Evolutionary conservation across 2,329 filamentous ascomycete genomes (phyloP).

Genomic region (Tolypocladium sp.): DNA sequence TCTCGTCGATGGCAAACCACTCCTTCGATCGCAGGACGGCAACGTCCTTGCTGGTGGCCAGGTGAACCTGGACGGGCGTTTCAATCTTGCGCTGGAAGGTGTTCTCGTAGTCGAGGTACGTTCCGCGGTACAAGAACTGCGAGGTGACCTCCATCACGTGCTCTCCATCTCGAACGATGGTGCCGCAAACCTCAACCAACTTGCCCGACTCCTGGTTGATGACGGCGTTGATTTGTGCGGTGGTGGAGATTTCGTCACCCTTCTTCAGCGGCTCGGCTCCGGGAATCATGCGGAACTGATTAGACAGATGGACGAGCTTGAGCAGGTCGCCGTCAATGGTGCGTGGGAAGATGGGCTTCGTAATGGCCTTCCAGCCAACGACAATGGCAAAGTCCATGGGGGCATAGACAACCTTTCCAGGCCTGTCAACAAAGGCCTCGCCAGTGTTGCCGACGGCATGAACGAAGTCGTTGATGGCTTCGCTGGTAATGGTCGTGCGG

Average conservation of each 20-base stretch:
- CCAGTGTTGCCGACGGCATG: conserved; percentile 97
- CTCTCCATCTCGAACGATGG: conserved; percentile 73
- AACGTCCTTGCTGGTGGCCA: conserved; percentile 81
- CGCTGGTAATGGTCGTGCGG: conserved; percentile 73
- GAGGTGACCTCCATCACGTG: conserved; percentile 98
- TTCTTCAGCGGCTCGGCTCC: conserved; percentile 93
- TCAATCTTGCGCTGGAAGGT: conserved; percentile 98
- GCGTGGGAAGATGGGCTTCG: conserved; percentile 96
- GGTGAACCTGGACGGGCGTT: conserved; percentile 86
- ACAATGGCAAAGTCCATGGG: conserved; percentile 99
- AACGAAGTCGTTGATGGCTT: conserved; percentile 98
- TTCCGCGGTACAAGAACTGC: conserved; percentile 92
- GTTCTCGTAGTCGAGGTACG: conserved; percentile 90
- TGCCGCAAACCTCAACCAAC: conserved; percentile 99
- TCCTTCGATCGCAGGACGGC: conserved; percentile 93
- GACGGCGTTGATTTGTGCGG: conserved; percentile 92
- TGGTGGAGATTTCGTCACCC: conserved; percentile 85
- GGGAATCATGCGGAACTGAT: conserved; percentile 96
- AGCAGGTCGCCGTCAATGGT: conserved; percentile 93
- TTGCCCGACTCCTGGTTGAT: conserved; percentile 98
- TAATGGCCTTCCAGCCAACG: conserved; percentile 98
- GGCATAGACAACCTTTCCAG: conserved; percentile 86
- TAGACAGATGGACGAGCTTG: conserved; percentile 93
- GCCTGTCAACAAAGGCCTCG: conserved; percentile 92
- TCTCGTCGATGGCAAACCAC: conserved; percentile 81